phyloP scores from a whole-genome alignment of 2,329 filamentous ascomycete genomes.

The Orbilia javanica region DNA sequence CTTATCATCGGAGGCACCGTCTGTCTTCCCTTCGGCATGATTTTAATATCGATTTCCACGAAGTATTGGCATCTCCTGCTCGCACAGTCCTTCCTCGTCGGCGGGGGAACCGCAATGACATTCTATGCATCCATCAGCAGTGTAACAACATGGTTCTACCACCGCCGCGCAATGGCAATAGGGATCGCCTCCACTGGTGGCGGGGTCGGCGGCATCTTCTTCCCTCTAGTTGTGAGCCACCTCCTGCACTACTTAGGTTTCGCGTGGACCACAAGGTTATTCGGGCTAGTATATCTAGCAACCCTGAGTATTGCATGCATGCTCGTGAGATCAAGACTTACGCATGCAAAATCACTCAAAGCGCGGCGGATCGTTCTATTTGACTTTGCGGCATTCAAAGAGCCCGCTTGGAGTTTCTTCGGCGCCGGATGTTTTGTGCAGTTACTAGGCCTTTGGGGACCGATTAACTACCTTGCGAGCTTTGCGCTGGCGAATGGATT shows the following conservation, averaged over 20 bases:
- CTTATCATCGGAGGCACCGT: slow-evolving; percentile 47
- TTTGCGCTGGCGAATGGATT: slow-evolving; percentile 56
- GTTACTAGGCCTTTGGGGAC: slow-evolving; percentile 49
- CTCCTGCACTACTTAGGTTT: slow-evolving; percentile 34
- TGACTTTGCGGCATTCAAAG: slow-evolving; percentile 56
- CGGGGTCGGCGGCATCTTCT: slow-evolving; percentile 52
- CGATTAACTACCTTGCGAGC: slow-evolving; percentile 55
- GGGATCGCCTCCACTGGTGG: slow-evolving; percentile 52
- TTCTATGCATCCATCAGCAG: slow-evolving; percentile 56
- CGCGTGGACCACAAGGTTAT: slow-evolving; percentile 51
- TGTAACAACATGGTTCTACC: slow-evolving; percentile 56
- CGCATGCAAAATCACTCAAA: slow-evolving; percentile 48
- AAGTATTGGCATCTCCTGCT: slow-evolving; percentile 55
- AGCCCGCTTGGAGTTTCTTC: slow-evolving; percentile 57
- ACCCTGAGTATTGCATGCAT: slow-evolving; percentile 41
- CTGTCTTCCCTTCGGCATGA: slow-evolving; percentile 46
- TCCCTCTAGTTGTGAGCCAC: slow-evolving; percentile 48
- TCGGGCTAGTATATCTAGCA: slow-evolving; percentile 44
- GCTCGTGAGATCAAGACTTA: slow-evolving; percentile 42
- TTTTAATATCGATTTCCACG: slow-evolving; percentile 48
- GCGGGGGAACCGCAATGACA: slow-evolving; percentile 50
- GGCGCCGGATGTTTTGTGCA: slow-evolving; percentile 52
- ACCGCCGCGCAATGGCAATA: slow-evolving; percentile 55
- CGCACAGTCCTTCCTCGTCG: slow-evolving; percentile 44
- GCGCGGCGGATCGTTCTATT: slow-evolving; percentile 47